Evolutionary conservation across 345 rosid genomes (phyloP).

Genomic region (Eucalyptus grandis): DNA sequence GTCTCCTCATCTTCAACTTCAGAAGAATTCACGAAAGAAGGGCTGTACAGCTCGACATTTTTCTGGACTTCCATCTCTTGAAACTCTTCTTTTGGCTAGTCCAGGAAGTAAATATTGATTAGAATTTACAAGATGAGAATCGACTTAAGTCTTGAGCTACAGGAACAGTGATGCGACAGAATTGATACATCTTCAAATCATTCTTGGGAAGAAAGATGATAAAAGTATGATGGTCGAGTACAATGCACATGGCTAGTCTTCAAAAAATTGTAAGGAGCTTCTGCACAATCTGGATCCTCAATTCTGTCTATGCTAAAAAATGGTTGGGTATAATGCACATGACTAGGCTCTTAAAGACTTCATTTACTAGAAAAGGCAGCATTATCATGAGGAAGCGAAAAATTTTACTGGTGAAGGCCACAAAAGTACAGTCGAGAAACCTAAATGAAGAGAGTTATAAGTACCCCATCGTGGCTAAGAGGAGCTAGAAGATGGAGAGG

Average conservation of each 20-base stretch:
- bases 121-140: background rate
- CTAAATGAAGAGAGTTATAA: background rate
- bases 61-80: conserved; percentile 10
- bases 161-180: background rate
- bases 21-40: conserved; percentile 35
- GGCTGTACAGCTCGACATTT: conserved; percentile 20
- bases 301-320: background rate
- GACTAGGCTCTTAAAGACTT: background rate
- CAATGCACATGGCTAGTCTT: background rate
- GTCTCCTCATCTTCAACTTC: conserved; percentile 68
- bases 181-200: background rate
- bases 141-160: background rate
- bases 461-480: conserved; percentile 37
- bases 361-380: background rate
- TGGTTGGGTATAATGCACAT: background rate
- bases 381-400: background rate
- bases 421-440: background rate
- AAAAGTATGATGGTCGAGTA: background rate
- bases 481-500: conserved; percentile 78
- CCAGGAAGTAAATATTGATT: background rate
- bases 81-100: conserved; percentile 34
- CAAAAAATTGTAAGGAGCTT: background rate
- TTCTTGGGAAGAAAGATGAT: background rate
- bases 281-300: background rate
- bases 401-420: background rate